Conservation (phyloP, 805 yeast genomes). For the Candida sonorensis region DNA sequence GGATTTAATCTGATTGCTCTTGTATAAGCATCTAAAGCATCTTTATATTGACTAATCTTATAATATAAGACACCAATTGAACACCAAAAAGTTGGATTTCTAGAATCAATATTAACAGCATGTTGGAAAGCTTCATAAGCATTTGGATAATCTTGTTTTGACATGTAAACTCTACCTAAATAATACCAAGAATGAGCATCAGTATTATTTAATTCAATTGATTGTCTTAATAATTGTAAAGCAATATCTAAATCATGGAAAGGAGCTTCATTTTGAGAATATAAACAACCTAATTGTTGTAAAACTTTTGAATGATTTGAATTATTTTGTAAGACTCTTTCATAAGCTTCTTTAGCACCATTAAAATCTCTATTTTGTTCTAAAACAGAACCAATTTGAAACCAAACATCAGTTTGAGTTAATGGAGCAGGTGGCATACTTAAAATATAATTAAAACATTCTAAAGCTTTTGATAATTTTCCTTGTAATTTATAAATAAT, state of each 20-base stretch:
- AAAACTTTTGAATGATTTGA: constrained; percentile 94
- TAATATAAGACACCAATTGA: constrained; percentile 93
- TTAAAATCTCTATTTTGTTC: constrained; percentile 90
- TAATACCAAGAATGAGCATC: constrained; percentile 99
- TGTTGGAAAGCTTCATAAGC: constrained; percentile 99
- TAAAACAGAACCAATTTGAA: constrained; percentile 92
- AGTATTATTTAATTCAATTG: constrained; percentile 79
- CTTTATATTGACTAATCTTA: constrained; percentile 92
- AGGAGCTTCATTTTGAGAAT: constrained; percentile 64
- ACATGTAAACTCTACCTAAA: constrained; percentile 94
- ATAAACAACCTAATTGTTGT: constrained; percentile 92
- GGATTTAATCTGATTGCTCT: constrained; percentile 95
- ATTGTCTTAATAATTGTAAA: constrained; percentile 71
- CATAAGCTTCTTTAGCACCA: constrained; percentile 93
- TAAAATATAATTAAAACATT: constrained; percentile 89
- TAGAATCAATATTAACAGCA: constrained; percentile 92
- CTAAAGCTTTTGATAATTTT: constrained; percentile 78
- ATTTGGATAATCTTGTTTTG: constrained; percentile 87
- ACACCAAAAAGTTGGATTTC: constrained; percentile 98
- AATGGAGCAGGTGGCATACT: constrained; percentile 91
- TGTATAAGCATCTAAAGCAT: constrained; percentile 96
- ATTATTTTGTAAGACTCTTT: constrained; percentile 79
- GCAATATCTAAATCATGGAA: constrained; percentile 83
- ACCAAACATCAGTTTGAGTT: constrained; percentile 97
- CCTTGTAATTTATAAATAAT: constrained; percentile 94